Conservation (phyloP, 2,329 filamentous ascomycete species). For the Elsinoe necatrix region DNA sequence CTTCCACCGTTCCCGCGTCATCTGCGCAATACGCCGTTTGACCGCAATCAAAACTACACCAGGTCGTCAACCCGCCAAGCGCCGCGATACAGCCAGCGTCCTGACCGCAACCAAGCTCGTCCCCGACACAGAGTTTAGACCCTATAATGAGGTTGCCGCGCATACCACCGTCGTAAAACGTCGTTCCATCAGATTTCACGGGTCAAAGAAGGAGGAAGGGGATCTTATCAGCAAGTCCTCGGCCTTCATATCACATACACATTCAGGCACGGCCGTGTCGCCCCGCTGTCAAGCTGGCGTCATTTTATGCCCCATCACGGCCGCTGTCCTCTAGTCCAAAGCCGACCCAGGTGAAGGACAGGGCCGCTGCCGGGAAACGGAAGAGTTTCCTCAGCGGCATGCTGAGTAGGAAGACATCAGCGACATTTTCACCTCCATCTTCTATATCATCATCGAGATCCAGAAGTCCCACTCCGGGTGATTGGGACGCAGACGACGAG, state of each 20-base stretch:
- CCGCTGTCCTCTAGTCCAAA: slow-evolving; percentile 10
- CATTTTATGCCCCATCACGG: slow-evolving; percentile 15
- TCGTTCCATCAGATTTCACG: neutral
- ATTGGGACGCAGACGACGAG: slow-evolving; percentile 40
- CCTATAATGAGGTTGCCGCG: slow-evolving; percentile 12
- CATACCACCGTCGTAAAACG: slow-evolving; percentile 12
- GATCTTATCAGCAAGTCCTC: neutral
- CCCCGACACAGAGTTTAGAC: slow-evolving; percentile 12
- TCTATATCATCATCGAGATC: slow-evolving; percentile 14
- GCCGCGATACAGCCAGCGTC: neutral
- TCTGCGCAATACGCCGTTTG: slow-evolving; percentile 7
- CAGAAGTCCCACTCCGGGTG: slow-evolving; percentile 20
- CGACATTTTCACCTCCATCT: slow-evolving; percentile 14
- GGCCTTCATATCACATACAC: neutral
- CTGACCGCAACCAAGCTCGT: neutral
- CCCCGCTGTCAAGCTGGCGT: slow-evolving; percentile 19
- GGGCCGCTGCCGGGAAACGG: slow-evolving; percentile 9
- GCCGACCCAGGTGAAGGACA: neutral
- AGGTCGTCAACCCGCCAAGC: neutral
- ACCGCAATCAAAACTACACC: slow-evolving; percentile 10
- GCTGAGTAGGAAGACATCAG: slow-evolving; percentile 16
- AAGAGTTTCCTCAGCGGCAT: slow-evolving; percentile 16
- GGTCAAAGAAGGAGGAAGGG: slow-evolving; percentile 4
- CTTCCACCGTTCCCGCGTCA: slow-evolving; percentile 3
- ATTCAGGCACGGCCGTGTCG: slow-evolving; percentile 11